phyloP scores from a whole-genome alignment of 495 filamentous ascomycete species.

The Xylaria castorea region DNA sequence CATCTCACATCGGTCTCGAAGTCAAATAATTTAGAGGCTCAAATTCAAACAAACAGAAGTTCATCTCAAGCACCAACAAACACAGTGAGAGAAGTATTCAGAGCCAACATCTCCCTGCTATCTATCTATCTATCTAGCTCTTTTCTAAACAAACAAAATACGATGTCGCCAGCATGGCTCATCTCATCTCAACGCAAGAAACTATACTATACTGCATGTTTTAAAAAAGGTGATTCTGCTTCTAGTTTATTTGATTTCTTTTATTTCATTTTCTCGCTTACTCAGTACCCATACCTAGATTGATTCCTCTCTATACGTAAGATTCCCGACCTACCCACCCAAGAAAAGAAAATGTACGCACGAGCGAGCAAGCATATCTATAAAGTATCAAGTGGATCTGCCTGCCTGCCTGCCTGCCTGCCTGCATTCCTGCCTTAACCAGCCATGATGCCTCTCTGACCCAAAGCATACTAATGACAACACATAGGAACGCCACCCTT shows the following conservation, averaged over 20 bases:
- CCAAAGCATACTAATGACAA: constrained; percentile 21
- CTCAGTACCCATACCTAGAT: not conserved
- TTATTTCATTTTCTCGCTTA: not conserved
- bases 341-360: not conserved
- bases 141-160: too few species aligned
- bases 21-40: too few species aligned
- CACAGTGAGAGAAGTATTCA: too few species aligned
- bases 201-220: too few species aligned
- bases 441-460: constrained; percentile 1
- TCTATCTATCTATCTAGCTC: too few species aligned
- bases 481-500: constrained; percentile 7
- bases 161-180: too few species aligned
- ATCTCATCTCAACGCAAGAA: too few species aligned
- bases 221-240: not conserved
- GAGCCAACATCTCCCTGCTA: too few species aligned
- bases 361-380: constrained; percentile 13
- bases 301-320: not conserved
- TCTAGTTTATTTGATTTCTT: not conserved
- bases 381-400: constrained; percentile 2
- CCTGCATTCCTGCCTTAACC: constrained; percentile 6
- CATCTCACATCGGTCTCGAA: too few species aligned
- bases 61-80: too few species aligned
- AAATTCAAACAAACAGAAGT: too few species aligned
- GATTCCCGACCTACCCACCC: not conserved
- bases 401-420: not conserved